Conservation (phyloP, 805 yeast genomes). For the Saccharomycopsis capsularis region DNA sequence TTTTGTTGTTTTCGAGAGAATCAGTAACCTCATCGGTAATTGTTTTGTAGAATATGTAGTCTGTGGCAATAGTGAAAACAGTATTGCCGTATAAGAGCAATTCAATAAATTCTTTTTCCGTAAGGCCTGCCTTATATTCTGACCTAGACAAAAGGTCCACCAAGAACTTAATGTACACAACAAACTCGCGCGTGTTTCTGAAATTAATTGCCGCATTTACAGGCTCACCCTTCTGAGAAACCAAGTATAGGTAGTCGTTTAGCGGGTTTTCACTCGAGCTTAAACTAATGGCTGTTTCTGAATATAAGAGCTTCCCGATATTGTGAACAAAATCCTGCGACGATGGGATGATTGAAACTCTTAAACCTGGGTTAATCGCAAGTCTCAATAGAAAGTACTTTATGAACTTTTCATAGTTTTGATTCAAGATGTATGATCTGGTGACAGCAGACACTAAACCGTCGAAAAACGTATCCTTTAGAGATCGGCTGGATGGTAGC, state of each 20-base stretch:
- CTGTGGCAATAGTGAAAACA: not conserved
- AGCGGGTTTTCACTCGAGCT: conserved; percentile 6
- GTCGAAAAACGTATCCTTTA: not conserved
- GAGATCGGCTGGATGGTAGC: not conserved
- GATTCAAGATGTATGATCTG: too few species aligned
- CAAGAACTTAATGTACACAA: conserved; percentile 7
- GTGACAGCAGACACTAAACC: too few species aligned
- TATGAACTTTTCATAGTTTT: not conserved
- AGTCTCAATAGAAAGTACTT: not conserved
- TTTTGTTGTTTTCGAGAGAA: not conserved
- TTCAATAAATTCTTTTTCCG: not conserved
- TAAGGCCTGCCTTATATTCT: not conserved
- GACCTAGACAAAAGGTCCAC: not conserved
- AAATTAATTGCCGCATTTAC: not conserved
- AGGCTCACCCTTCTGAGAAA: not conserved
- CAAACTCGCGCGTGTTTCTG: not conserved
- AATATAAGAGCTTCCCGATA: not conserved
- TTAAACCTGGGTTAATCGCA: not conserved
- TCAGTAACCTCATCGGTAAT: not conserved
- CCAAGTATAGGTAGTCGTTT: conserved; percentile 7
- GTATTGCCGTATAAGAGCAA: not conserved
- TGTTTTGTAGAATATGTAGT: conserved; percentile 6
- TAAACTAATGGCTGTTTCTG: not conserved
- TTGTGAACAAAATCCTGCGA: not conserved
- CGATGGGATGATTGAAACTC: not conserved